Conservation (phyloP, 257 asterid genomes). For the Solanum chiquidenum region DNA sequence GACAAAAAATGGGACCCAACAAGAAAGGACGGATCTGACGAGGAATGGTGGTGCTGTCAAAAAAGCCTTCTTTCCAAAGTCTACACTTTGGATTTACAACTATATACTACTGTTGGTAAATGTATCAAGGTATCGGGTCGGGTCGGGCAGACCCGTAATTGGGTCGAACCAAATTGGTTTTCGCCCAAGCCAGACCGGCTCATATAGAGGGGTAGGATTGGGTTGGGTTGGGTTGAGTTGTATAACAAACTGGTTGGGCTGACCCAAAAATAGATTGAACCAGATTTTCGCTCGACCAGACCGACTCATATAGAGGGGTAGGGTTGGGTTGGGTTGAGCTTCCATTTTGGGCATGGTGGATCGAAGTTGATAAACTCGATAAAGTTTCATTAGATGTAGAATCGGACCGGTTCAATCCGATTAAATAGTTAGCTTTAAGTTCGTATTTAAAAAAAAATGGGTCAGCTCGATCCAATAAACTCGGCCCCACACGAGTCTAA, state of each 20-base stretch:
- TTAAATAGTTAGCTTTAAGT: too few relatives aligned
- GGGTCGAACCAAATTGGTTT: background rate
- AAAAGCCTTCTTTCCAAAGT: background rate
- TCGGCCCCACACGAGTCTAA: background rate
- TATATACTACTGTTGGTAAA: background rate
- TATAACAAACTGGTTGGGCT: background rate
- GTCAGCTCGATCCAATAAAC: too few relatives aligned
- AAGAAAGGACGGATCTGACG: slow-evolving; percentile 24
- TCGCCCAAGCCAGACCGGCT: background rate
- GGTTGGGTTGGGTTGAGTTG: background rate
- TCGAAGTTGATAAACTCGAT: background rate
- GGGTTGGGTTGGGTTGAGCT: background rate
- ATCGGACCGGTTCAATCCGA: background rate
- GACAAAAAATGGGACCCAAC: slow-evolving; percentile 16
- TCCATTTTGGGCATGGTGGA: too few relatives aligned
- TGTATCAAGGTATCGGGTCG: background rate
- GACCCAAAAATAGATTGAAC: background rate
- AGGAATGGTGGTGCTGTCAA: slow-evolving; percentile 12
- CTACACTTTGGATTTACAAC: background rate
- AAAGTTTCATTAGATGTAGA: too few relatives aligned
- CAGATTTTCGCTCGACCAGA: fast-evolving
- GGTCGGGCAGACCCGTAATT: background rate
- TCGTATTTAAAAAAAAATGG: too few relatives aligned
- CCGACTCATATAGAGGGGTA: background rate
- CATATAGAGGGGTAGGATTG: background rate